Conservation (phyloP, 305 asterid species). For the Striga hermonthica region DNA sequence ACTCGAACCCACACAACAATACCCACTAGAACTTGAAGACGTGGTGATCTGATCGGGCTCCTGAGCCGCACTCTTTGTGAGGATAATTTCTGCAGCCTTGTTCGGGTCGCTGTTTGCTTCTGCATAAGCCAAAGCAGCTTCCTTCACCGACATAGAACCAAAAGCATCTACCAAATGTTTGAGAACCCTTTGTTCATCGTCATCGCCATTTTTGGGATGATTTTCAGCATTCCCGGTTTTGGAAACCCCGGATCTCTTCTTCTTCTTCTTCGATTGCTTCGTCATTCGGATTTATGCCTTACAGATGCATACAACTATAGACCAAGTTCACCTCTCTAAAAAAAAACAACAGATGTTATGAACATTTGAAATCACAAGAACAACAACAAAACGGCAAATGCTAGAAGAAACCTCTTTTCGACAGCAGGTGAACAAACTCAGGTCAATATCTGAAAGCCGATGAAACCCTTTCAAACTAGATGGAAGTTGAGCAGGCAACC, state of each 20-base stretch:
- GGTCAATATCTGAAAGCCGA: constrained; percentile 5
- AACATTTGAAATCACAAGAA: constrained; percentile 11
- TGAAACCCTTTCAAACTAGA: neutral
- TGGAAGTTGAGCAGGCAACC: neutral
- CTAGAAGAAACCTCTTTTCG: constrained; percentile 2
- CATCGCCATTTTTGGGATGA: constrained; percentile 24
- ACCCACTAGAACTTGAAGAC: constrained; percentile 59
- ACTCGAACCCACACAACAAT: constrained; percentile 48
- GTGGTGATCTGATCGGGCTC: constrained; percentile 68
- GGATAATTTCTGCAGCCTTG: constrained; percentile 47
- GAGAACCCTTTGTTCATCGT: constrained; percentile 33
- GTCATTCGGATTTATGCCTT: constrained; percentile 31
- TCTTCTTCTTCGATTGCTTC: constrained; percentile 65
- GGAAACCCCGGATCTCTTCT: constrained; percentile 53
- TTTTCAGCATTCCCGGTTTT: constrained; percentile 32
- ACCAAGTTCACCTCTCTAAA: neutral
- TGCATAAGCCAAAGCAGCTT: constrained; percentile 44
- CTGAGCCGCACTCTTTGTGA: constrained; percentile 31
- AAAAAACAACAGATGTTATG: neutral
- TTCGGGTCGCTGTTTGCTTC: constrained; percentile 47
- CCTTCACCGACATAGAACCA: constrained; percentile 50
- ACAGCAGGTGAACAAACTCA: constrained; percentile 10
- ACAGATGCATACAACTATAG: constrained; percentile 27
- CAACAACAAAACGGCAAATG: constrained; percentile 19
- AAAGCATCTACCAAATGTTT: constrained; percentile 45